phyloP scores from a whole-genome alignment of 257 asterid species.

The Solanum peruvianum region DNA sequence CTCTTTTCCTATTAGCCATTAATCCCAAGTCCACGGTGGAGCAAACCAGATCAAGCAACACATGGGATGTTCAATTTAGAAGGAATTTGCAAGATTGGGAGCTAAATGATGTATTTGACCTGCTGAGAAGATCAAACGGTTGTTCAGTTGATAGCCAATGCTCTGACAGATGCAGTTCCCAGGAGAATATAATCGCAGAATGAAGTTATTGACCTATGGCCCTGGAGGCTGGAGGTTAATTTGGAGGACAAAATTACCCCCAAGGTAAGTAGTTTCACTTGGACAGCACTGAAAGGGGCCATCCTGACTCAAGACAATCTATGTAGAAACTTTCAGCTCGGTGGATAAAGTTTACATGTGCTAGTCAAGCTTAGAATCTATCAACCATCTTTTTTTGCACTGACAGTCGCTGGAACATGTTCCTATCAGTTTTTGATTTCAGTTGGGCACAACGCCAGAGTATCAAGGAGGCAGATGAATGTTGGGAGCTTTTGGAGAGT shows the following conservation, averaged over 20 bases:
- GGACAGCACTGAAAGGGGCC: not conserved
- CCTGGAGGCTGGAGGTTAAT: not conserved
- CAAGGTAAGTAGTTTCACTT: not conserved
- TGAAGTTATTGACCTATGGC: not conserved
- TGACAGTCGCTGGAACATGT: not conserved
- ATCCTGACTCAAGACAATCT: not conserved
- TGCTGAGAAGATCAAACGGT: not conserved
- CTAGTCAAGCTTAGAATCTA: not conserved
- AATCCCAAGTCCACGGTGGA: not conserved
- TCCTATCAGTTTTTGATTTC: not conserved
- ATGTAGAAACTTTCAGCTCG: not conserved
- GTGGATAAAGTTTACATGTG: not conserved
- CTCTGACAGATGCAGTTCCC: not conserved
- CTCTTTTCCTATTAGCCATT: not conserved
- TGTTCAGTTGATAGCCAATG: not conserved
- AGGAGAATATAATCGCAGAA: not conserved
- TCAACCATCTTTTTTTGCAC: not conserved
- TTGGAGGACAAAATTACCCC: not conserved
- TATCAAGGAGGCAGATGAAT: not conserved
- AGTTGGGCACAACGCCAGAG: not conserved
- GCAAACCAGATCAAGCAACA: not conserved
- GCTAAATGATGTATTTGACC: not conserved
- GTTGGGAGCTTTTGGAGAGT: not conserved
- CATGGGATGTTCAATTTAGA: not conserved
- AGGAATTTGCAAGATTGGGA: not conserved